Evolutionary conservation across 1,139 yeast genomes (phyloP), one percentile per base, ranked within the genome.

Genomic region (Meyerozyma athensensis): DNA sequence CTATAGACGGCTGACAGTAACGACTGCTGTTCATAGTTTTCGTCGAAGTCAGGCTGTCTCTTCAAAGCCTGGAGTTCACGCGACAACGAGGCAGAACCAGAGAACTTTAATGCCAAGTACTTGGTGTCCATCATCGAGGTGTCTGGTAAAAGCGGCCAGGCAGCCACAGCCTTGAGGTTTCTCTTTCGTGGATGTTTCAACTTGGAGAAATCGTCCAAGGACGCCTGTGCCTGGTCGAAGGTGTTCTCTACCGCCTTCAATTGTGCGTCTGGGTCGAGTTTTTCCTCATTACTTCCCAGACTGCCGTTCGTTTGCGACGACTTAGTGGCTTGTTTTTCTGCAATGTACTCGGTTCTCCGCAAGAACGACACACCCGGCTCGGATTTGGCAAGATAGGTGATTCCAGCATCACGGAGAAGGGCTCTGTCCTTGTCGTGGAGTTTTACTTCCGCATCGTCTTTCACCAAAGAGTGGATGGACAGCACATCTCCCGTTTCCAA

Each of bases 261-360:
- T 60, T 81, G 90, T 1, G 77, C 63, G 34, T 75, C 81, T 7
- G 92, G 79, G 52, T 81, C 84, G 34, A 72, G 65, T 33, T 53
- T 53, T 17, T 66, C 72, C 22, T 61, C 64, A 23, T 53, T 50
- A 32, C 34, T 36, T 34, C 42, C 46, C 38, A 13, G 7, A 18
- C 20, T 17, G 46, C 44, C 48, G 50, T 39, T 39, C 48, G 44
- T 45, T 47, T 43, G 41, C 39, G 42, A 37, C 22, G 43, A 47
- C 39, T 54, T 56, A 5, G 61, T 52, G 19, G 52, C 39, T 34
- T 59, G 61, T 37, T 59, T 61, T 45, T 67, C 78, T 10, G 89
- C 73, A 44, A 87, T 85, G 58, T 92, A 92, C 59, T 92, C 97
- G 0, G 97, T 90, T 65, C 97, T 80, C 65, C 97, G 81, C 56